phyloP scores from a whole-genome alignment of 202 grass and related monocot genomes.

The Panicum virgatum region DNA sequence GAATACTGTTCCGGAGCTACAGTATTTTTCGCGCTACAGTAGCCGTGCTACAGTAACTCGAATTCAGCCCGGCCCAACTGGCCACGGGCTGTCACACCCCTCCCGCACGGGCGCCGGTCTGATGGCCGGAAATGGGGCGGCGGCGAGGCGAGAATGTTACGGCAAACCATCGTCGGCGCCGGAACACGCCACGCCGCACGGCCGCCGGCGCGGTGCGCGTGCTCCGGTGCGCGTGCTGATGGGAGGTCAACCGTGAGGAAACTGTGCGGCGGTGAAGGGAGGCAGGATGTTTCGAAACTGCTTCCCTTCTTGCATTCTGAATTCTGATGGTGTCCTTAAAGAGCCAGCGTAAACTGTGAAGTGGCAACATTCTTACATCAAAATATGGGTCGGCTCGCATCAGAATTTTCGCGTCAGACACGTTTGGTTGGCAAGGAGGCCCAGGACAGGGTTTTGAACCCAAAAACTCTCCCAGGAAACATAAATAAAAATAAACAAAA shows the following conservation, averaged over 20 bases:
- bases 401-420: neutral
- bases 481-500: neutral
- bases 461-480: neutral
- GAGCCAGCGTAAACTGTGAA: neutral
- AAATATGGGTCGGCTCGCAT: neutral
- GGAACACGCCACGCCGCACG: neutral
- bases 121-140: neutral
- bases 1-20: too few relatives aligned
- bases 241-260: neutral
- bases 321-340: neutral
- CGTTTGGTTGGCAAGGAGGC: neutral
- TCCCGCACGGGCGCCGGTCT: neutral
- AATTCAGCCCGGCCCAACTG: too few relatives aligned
- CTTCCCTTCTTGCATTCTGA: neutral
- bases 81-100: too few relatives aligned
- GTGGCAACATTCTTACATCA: neutral
- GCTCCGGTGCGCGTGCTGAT: neutral
- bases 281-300: neutral
- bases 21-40: too few relatives aligned
- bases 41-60: too few relatives aligned
- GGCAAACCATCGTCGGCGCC: neutral
- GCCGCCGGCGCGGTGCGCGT: neutral
- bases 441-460: neutral
- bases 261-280: neutral
- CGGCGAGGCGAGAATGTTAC: neutral